These are phyloP conservation scores for Sporothrix brunneoviolacea DNA, from an alignment of 2,329 filamentous ascomycete species.

Conservation along the genomic window DNA sequence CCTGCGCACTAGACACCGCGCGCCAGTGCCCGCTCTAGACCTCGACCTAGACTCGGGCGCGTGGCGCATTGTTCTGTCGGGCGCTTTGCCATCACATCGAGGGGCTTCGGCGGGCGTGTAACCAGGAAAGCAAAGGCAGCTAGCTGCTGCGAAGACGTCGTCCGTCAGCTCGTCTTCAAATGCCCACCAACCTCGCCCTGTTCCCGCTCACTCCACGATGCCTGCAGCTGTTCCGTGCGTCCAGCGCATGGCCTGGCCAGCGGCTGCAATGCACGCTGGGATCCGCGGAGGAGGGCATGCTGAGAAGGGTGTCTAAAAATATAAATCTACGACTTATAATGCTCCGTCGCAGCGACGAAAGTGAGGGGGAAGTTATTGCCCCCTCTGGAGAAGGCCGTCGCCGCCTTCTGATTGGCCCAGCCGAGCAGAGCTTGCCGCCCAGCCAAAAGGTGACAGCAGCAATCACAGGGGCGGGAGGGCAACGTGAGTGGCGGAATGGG, in stretches of 20 bases:
- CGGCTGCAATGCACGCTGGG: conserved; percentile 6
- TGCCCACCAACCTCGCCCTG: too few relatives aligned
- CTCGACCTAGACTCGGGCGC: conserved; percentile 2
- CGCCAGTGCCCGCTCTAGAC: too few relatives aligned
- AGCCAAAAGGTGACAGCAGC: conserved; percentile 7
- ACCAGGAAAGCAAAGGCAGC: too few relatives aligned
- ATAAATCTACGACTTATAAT: not conserved
- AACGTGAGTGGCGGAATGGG: not conserved
- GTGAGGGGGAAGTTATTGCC: not conserved
- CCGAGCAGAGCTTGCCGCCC: conserved; percentile 7
- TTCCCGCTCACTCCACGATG: too few relatives aligned
- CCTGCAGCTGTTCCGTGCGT: too few relatives aligned
- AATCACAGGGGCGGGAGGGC: conserved; percentile 2
- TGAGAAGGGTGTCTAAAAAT: not conserved
- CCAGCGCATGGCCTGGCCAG: not conserved
- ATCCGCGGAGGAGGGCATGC: not conserved
- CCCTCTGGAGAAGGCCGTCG: not conserved
- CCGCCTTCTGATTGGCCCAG: conserved; percentile 5
- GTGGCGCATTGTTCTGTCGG: not conserved
- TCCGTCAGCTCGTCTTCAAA: too few relatives aligned
- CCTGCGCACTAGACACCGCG: too few relatives aligned
- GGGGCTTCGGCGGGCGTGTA: too few relatives aligned
- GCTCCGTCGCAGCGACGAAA: not conserved
- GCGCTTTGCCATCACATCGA: too few relatives aligned
- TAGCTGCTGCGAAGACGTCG: too few relatives aligned